Percentiles rank a stretch among this genome's conserved stretches.
phyloP scores from a whole-genome alignment of 306 rosid species.

The Phaseolus lunatus region DNA sequence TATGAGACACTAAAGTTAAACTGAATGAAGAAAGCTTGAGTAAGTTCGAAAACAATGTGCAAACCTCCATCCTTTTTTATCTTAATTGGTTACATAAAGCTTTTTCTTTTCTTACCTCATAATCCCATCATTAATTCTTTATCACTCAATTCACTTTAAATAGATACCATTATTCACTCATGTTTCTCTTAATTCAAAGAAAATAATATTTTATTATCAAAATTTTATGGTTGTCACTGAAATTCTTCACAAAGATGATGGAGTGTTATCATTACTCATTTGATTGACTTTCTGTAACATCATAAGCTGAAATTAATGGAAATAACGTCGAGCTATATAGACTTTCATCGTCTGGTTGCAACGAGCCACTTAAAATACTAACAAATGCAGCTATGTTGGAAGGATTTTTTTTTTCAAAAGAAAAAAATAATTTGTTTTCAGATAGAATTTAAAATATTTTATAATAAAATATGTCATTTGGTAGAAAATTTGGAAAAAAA shows the following conservation, averaged over 20 bases:
- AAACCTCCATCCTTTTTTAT: slow-evolving; percentile 35
- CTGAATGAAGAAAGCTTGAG: slow-evolving; percentile 19
- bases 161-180: neutral
- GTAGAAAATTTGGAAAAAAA: too few relatives aligned
- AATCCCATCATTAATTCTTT: neutral
- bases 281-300: neutral
- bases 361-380: neutral
- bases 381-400: too few relatives aligned
- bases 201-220: neutral
- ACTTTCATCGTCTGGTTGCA: neutral
- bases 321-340: neutral
- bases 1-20: slow-evolving; percentile 34
- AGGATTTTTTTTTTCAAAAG: too few relatives aligned
- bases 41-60: slow-evolving; percentile 46
- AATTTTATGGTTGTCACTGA: neutral
- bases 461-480: too few relatives aligned
- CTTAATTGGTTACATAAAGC: slow-evolving; percentile 10
- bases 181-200: neutral
- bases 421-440: too few relatives aligned
- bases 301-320: neutral
- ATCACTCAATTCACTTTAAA: neutral
- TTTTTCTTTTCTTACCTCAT: slow-evolving; percentile 9
- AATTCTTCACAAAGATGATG: neutral
- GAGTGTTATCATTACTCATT: slow-evolving; percentile 2
- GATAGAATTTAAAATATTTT: too few relatives aligned